Conservation (phyloP, 163 green algal genomes). For the Scenedesmus sp. region DNA sequence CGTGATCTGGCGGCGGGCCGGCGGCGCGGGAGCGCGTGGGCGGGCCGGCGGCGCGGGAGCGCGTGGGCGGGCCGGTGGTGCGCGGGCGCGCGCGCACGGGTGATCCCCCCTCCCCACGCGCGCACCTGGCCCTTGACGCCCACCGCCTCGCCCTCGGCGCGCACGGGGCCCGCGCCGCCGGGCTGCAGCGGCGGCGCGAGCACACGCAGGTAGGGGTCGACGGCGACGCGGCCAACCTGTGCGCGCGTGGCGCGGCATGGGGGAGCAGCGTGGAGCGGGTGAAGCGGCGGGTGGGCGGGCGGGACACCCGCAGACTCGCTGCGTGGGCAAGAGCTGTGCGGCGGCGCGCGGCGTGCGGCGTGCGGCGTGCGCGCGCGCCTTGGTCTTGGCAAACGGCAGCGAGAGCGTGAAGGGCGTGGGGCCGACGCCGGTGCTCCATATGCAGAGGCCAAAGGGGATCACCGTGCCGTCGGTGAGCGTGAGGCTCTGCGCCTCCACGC, state of each 20-base stretch:
- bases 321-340: too few relatives aligned
- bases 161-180: slow-evolving; percentile 22
- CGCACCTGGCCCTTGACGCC: slow-evolving; percentile 17
- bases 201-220: slow-evolving; percentile 69
- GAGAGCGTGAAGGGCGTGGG: slow-evolving; percentile 83
- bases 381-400: slow-evolving; percentile 86
- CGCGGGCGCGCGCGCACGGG: too few relatives aligned
- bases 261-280: neutral
- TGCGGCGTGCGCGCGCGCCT: too few relatives aligned
- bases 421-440: slow-evolving; percentile 87
- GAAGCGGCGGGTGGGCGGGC: too few relatives aligned
- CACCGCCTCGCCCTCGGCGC: slow-evolving; percentile 25
- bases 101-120: too few relatives aligned
- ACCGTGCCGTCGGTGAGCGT: slow-evolving; percentile 65
- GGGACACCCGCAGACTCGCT: too few relatives aligned
- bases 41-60: too few relatives aligned
- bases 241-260: slow-evolving; percentile 33
- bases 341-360: too few relatives aligned
- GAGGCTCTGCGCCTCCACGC: slow-evolving; percentile 47
- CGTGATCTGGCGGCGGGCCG: too few relatives aligned
- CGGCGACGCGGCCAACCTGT: slow-evolving; percentile 68
- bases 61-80: too few relatives aligned
- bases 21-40: too few relatives aligned
- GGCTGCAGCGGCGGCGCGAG: slow-evolving; percentile 52
- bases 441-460: slow-evolving; percentile 84